A percentile compares a stretch with the other conserved stretches of the same genome.
Evolutionary conservation across 2,329 filamentous ascomycete species (phyloP).

Genomic region (Botrytis byssoidea): DNA sequence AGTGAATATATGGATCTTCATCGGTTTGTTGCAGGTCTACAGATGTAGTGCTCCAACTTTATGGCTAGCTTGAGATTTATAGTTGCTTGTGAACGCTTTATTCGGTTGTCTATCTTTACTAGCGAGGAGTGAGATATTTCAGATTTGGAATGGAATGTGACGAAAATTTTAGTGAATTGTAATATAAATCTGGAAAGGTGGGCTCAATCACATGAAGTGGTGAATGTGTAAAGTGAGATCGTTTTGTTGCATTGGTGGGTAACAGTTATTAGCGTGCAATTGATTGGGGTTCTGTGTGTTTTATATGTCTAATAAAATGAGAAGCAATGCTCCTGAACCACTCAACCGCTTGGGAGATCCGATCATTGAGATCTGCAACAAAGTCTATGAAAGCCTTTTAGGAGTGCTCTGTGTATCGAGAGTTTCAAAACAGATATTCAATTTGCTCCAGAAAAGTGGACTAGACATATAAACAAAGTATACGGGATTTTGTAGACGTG

Average conservation of each 20-base stretch:
- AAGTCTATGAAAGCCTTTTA: background rate
- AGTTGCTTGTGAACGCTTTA: background rate
- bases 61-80: background rate
- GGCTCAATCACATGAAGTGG: background rate
- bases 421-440: background rate
- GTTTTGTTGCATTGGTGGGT: background rate
- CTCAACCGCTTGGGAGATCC: background rate
- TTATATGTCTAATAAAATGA: background rate
- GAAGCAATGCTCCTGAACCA: background rate
- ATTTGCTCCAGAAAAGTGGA: accelerated
- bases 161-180: background rate
- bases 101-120: background rate
- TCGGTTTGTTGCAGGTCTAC: background rate
- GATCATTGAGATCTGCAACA: background rate
- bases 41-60: background rate
- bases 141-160: background rate
- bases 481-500: background rate
- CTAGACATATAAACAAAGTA: background rate
- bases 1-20: background rate
- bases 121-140: background rate
- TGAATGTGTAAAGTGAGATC: background rate
- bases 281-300: background rate
- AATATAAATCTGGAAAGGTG: background rate
- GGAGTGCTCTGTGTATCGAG: background rate
- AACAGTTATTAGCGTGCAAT: background rate